Evolutionary conservation across 306 rosid species (phyloP), one percentile per base, ranked within the genome.

Genomic region (Gynostemma pentaphyllum): DNA sequence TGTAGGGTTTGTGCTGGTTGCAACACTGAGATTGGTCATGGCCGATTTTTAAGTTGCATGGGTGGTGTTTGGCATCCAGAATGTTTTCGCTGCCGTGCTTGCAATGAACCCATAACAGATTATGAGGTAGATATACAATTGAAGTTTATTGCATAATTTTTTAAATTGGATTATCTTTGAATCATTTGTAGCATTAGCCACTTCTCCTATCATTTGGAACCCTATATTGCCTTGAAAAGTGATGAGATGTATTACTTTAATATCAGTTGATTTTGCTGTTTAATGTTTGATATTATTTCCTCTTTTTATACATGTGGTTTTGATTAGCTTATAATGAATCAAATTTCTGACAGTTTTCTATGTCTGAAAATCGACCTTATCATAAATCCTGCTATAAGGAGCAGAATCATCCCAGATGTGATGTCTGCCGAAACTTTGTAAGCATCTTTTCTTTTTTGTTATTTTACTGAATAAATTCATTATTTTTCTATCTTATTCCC

Each of bases 1-100:
- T 64, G 74, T 72, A 94, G 99, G 83, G 46, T 70, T 62, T 94
- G 99, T 79, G 95, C 95, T 44, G 97, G 99, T 71, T 94, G 99
- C 90, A 79, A 83, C 5, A 60, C 56, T 16, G 94, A 76, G 77
- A 89, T 94, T 61, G 95, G 94, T 67, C 77, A 73, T 51, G 96
- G 88, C 32, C 77, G 85, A 64, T 84, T 72, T 81, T 72, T 86
- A 79, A 92, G 87, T 72, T 84, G 95, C 79, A 75, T 81, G 89
- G 85, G 78, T 50, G 82, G 75, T 10, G 74, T 81, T 71, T 92
- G 95, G 98, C 98, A 92, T 81, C 98, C 98, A 62, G 87, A 82
- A 69, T 92, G 98, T 70, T 92, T 88, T 53, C 62, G 88, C 39
- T 92, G 98, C 72, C 79, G 45, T 64, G 73, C 80, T 70, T 92